Percentiles rank a stretch among this genome's conserved stretches.
Evolutionary conservation across 306 rosid species (phyloP).

Genomic region (Oemleria cerasiformis): DNA sequence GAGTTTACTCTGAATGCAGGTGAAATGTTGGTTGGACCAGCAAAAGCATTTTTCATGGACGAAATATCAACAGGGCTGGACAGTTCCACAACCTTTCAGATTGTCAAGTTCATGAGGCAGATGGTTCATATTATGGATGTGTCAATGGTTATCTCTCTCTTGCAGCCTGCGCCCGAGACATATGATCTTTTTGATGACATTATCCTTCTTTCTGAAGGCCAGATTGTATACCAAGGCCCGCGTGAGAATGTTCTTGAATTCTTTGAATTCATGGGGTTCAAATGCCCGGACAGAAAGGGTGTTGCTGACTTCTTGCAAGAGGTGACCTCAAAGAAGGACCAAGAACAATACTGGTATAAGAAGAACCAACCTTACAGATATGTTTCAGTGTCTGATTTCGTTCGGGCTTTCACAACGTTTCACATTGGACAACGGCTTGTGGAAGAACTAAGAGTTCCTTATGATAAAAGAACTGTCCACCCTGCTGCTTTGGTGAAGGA

Average conservation of each 20-base stretch:
- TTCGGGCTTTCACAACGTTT: slow-evolving; percentile 42
- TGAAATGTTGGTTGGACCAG: slow-evolving; percentile 40
- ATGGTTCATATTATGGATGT: slow-evolving; percentile 38
- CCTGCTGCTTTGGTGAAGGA: slow-evolving; percentile 59
- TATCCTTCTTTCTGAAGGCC: slow-evolving; percentile 38
- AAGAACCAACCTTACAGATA: slow-evolving; percentile 48
- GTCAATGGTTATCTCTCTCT: slow-evolving; percentile 34
- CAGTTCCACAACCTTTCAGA: slow-evolving; percentile 39
- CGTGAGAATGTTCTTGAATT: slow-evolving; percentile 32
- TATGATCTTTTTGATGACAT: slow-evolving; percentile 37
- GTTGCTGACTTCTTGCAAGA: slow-evolving; percentile 42
- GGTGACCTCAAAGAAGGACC: slow-evolving; percentile 76
- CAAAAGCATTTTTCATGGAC: slow-evolving; percentile 41
- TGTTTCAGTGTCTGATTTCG: slow-evolving; percentile 52
- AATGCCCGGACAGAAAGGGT: slow-evolving; percentile 36
- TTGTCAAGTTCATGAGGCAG: slow-evolving; percentile 37
- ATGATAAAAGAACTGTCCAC: slow-evolving; percentile 51
- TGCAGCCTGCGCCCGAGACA: slow-evolving; percentile 42
- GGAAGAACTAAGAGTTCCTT: slow-evolving; percentile 40
- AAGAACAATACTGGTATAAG: slow-evolving; percentile 72
- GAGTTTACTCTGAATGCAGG: slow-evolving; percentile 18
- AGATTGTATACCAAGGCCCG: slow-evolving; percentile 40
- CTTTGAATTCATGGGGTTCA: slow-evolving; percentile 30
- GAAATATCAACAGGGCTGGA: slow-evolving; percentile 41
- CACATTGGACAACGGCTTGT: slow-evolving; percentile 49